phyloP scores from a whole-genome alignment of 192 early-diverging fungal species.

The Chytriomyces sp. region DNA sequence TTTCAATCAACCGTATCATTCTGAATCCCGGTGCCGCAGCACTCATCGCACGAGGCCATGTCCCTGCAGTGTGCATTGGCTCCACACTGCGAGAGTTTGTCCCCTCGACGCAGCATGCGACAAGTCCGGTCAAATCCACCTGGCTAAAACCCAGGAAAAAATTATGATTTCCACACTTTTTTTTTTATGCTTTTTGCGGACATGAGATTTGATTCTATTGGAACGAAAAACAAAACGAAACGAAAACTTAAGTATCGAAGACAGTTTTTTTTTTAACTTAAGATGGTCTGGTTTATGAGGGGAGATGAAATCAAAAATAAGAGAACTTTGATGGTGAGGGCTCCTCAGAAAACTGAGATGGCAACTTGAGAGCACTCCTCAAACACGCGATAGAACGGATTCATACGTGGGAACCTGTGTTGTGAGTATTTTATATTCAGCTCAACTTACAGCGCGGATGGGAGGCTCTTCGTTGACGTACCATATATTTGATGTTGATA shows the following conservation, averaged over 20 bases:
- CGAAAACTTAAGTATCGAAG: too few relatives aligned
- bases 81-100: conserved; percentile 7
- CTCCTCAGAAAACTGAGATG: background rate
- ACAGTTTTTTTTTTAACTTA: too few relatives aligned
- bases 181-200: too few relatives aligned
- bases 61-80: background rate
- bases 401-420: conserved; percentile 48
- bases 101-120: too few relatives aligned
- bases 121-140: too few relatives aligned
- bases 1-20: conserved; percentile 9
- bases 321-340: background rate
- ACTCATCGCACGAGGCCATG: conserved; percentile 7
- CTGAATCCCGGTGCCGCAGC: conserved; percentile 3
- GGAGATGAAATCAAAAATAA: background rate
- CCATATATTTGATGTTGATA: conserved; percentile 75
- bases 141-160: too few relatives aligned
- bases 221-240: too few relatives aligned
- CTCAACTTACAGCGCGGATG: background rate
- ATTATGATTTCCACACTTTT: too few relatives aligned
- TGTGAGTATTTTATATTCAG: background rate
- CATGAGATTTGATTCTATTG: too few relatives aligned
- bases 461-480: conserved; percentile 19
- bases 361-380: too few relatives aligned
- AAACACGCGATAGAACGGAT: conserved; percentile 46
- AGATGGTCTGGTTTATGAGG: background rate